Evolutionary conservation across 306 rosid genomes (phyloP), one percentile per base, ranked within the genome.

Genomic region (Dicorynia guianensis): DNA sequence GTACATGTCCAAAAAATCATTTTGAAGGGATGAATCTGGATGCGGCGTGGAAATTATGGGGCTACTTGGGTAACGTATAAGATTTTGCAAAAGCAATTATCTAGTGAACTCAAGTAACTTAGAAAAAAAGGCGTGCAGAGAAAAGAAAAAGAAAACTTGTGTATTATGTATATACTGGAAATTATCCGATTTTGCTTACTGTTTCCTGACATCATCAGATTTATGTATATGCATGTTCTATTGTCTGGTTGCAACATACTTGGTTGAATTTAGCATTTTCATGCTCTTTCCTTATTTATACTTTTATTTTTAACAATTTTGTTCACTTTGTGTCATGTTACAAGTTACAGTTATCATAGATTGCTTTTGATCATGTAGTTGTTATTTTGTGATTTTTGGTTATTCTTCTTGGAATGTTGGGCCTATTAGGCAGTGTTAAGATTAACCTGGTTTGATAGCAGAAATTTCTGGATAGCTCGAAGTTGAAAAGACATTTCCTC

Each of bases 381-480:
- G 34, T 3, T 68, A 50, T 18, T 14, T 36, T 34, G 36, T 40
- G 44, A 13, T 56, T 4, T 3, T 18, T 15, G 7, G 1, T 5
- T 17, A 38, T 43, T 38, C 71, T 46, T 20, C 5, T 10, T 2
- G 33, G 5, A 34, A 5, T 30, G 13, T 43, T 13, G 43, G 58
- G 69, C 42, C 33, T 50, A 36, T 57, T 59, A 38, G 17, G 6
- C 30, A 17, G 47, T 60, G 48, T 39, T 74, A 47, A 74, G 25
- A 49, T n/a, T 57, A 20, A 57, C 38, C 35, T 79, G 47, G 77
- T 63, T 82, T 48, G 88, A 77, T 69, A 71, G 86, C 97, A 95
- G 99, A 95, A 95, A 92, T 95, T 92, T 86, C 83, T 95, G 87
- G 99, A 95, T 75, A 92, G 99, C 82, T 95, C 99, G 55, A 95